A percentile compares a stretch with the other conserved stretches of the same genome.
phyloP scores from a whole-genome alignment of 2,329 filamentous ascomycete genomes.

The Cercospora sp. region DNA sequence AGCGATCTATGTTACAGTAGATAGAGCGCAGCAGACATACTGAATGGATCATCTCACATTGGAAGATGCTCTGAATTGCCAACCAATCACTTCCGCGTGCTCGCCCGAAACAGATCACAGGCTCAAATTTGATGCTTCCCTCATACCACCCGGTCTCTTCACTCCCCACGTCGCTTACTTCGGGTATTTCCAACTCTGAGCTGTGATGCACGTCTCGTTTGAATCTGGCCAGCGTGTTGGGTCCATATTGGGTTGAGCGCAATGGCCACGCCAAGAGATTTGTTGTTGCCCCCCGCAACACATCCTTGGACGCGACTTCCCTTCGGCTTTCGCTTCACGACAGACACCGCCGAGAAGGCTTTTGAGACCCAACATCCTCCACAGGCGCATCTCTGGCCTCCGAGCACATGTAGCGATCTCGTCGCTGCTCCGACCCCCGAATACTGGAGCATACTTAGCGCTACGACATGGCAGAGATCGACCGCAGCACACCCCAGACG shows the following conservation, averaged over 20 bases:
- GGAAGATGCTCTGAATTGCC: neutral
- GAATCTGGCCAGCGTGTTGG: neutral
- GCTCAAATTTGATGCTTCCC: neutral
- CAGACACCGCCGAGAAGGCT: slow-evolving; percentile 5
- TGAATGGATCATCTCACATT: neutral
- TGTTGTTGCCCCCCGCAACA: slow-evolving; percentile 6
- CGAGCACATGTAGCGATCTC: slow-evolving; percentile 35
- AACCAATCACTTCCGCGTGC: neutral
- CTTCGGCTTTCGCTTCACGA: neutral
- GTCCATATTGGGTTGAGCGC: neutral
- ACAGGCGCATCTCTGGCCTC: slow-evolving; percentile 8
- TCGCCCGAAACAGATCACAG: neutral
- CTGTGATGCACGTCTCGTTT: neutral
- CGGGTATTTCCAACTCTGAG: neutral
- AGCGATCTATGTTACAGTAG: neutral
- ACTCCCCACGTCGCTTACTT: neutral
- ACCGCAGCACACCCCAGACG: slow-evolving; percentile 25
- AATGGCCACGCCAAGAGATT: neutral
- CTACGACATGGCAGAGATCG: slow-evolving; percentile 33
- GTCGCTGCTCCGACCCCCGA: slow-evolving; percentile 29
- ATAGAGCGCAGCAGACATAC: neutral
- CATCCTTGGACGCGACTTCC: slow-evolving; percentile 14
- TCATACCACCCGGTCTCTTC: neutral
- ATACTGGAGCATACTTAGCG: slow-evolving; percentile 37
- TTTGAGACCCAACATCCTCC: slow-evolving; percentile 16